Evolutionary conservation across 495 filamentous ascomycete species (phyloP).

Genomic region (Xylaria flabelliformis): DNA sequence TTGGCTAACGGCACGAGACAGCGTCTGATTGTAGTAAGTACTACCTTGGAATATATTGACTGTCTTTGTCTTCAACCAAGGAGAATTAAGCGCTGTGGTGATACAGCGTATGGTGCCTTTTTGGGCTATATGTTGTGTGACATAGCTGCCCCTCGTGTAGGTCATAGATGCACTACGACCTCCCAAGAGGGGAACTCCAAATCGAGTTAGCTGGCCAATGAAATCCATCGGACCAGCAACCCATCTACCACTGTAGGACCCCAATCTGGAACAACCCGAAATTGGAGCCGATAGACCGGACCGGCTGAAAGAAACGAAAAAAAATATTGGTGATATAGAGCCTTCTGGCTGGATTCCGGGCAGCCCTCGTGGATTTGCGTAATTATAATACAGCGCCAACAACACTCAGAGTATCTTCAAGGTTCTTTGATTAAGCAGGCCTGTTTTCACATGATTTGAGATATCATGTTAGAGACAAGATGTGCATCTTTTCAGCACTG

Average conservation of each 20-base stretch:
- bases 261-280: neutral
- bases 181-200: slow-evolving; percentile 27
- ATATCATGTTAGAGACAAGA: no score
- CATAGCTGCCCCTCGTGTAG: slow-evolving; percentile 29
- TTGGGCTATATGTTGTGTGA: slow-evolving; percentile 9
- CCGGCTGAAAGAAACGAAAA: slow-evolving; percentile 1
- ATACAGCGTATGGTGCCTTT: neutral
- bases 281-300: neutral
- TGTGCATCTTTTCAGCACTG: neutral
- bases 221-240: slow-evolving; percentile 22
- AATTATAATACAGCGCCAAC: no score
- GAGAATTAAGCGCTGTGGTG: neutral
- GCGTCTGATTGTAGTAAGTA: neutral
- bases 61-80: neutral
- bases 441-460: neutral
- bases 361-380: neutral
- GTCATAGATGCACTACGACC: slow-evolving; percentile 15
- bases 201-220: slow-evolving; percentile 35
- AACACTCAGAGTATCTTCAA: neutral
- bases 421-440: neutral
- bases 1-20: slow-evolving; percentile 13
- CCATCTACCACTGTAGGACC: neutral
- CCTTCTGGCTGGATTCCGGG: slow-evolving; percentile 13
- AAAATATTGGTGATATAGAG: neutral
- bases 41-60: neutral